phyloP scores from a whole-genome alignment of 352 stramenopile species.

The Hyaloperonospora arabidopsidis region DNA sequence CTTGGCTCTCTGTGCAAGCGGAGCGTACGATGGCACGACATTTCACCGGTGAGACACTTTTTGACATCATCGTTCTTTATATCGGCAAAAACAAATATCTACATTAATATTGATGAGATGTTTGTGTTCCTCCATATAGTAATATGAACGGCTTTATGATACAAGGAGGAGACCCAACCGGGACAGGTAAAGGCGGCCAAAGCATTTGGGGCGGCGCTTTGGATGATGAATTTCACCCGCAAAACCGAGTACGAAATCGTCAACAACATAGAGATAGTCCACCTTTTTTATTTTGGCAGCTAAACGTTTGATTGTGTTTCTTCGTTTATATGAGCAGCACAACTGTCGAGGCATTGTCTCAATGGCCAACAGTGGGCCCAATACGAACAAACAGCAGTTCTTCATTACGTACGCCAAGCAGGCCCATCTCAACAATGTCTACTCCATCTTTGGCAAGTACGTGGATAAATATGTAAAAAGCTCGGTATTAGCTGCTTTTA shows the following conservation, averaged over 20 bases:
- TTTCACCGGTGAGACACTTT: slow-evolving; percentile 72
- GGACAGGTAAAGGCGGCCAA: slow-evolving; percentile 85
- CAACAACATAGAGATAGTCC: neutral
- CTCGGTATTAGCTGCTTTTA: too few relatives aligned
- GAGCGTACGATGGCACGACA: slow-evolving; percentile 85
- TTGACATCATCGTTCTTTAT: neutral
- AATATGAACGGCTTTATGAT: slow-evolving; percentile 88
- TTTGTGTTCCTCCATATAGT: slow-evolving; percentile 14
- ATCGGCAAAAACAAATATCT: neutral
- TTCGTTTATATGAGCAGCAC: slow-evolving; percentile 35
- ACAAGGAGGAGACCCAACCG: slow-evolving; percentile 86
- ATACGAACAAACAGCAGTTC: slow-evolving; percentile 95
- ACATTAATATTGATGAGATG: neutral
- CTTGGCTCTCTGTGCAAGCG: slow-evolving; percentile 89
- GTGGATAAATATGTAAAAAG: slow-evolving; percentile 14
- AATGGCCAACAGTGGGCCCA: slow-evolving; percentile 88
- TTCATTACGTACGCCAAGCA: slow-evolving; percentile 97
- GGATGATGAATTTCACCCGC: slow-evolving; percentile 88
- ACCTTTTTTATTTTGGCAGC: neutral
- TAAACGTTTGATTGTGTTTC: slow-evolving; percentile 10
- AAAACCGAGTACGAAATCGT: slow-evolving; percentile 52
- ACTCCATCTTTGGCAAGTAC: slow-evolving; percentile 95
- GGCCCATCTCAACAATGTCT: slow-evolving; percentile 96
- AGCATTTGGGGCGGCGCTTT: slow-evolving; percentile 88
- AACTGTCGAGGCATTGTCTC: slow-evolving; percentile 87